Percentiles rank a stretch among this genome's conserved stretches.
phyloP scores from a whole-genome alignment of 768 basidiomycete genomes.

The Obba rivulosa region DNA sequence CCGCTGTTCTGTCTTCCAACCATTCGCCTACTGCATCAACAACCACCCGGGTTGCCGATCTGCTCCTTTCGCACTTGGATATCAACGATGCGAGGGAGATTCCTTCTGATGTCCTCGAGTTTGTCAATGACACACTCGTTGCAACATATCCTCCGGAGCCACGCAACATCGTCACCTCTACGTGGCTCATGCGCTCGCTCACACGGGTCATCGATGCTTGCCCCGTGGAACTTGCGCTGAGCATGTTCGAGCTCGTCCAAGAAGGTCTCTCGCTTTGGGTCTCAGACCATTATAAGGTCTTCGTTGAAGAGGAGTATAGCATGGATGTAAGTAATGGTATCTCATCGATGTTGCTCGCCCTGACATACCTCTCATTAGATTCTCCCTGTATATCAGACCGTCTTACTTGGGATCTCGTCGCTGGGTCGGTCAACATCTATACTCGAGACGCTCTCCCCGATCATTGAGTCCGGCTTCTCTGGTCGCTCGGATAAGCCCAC shows the following conservation, averaged over 20 bases:
- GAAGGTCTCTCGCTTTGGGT: slow-evolving; percentile 61
- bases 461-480: slow-evolving; percentile 55
- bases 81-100: slow-evolving; percentile 45
- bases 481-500: slow-evolving; percentile 44
- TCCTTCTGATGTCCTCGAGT: slow-evolving; percentile 49
- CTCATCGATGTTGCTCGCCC: slow-evolving; percentile 1
- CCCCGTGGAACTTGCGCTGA: slow-evolving; percentile 40
- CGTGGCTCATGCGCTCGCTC: slow-evolving; percentile 61
- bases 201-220: slow-evolving; percentile 50
- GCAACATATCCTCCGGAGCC: slow-evolving; percentile 64
- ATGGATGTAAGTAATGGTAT: slow-evolving; percentile 44
- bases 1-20: slow-evolving; percentile 37
- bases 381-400: slow-evolving; percentile 57
- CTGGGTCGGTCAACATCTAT: slow-evolving; percentile 35
- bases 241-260: slow-evolving; percentile 43
- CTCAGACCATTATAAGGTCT: slow-evolving; percentile 47
- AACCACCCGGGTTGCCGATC: slow-evolving; percentile 53
- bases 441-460: slow-evolving; percentile 41
- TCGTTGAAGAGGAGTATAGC: slow-evolving; percentile 49
- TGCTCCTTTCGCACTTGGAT: slow-evolving; percentile 51
- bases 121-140: slow-evolving; percentile 54
- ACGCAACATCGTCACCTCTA: slow-evolving; percentile 43
- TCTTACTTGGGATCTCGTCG: slow-evolving; percentile 45
- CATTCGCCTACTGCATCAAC: slow-evolving; percentile 33
- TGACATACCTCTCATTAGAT: slow-evolving; percentile 36